Evolutionary conservation across 1,284 basidiomycete species (phyloP), one percentile per base, ranked within the genome.

Genomic region (Boletus albobrunnescens): DNA sequence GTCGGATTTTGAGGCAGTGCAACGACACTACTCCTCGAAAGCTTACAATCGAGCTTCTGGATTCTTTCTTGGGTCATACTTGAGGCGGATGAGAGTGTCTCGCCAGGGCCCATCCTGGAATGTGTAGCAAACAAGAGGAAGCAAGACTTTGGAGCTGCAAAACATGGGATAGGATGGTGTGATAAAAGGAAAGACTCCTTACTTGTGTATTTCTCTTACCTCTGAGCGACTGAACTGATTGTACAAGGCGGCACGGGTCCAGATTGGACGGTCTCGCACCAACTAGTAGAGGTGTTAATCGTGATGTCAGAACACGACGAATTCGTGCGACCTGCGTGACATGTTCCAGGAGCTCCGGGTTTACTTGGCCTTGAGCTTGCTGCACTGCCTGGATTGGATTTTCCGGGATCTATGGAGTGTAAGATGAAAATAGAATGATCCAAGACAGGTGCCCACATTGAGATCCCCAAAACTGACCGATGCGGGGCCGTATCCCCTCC

Each of bases 71-170:
- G 94, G 94, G 63, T 99, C 95, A 63, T 95, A 98, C 3, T 86
- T 85, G 49, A 93, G 88, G 36, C 83, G 79, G 22, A 98, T 78
- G 38, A 95, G 76, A 8, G 88, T 88, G 61, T 98, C 94, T 43
- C 92, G 78, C 86, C 90, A 98, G 2, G 94, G 92, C 0, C 95
- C 95, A 54, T 97, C 94, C 51, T 84, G 81, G 63, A 98, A 95
- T 3, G 90, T 85, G 63, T 94, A 99, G 39, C 84, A 84, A 7
- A 84, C 79, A 4, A 87, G 67, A 12, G 84, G 80, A 19, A 88
- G 74, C 13, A 87, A 69, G 14, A 78, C 67, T 61, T 91, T 91
- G 5, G 87, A 87, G 54, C 87, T 91, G 49, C 33, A 48, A 36
- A 30, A 52, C 3, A 24, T 39, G 12, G 51, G 51, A 24, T 39